Evolutionary conservation across 202 grass and related monocot genomes (phyloP), one percentile per base, ranked within the genome.

Genomic region (Saccharum hybrid): DNA sequence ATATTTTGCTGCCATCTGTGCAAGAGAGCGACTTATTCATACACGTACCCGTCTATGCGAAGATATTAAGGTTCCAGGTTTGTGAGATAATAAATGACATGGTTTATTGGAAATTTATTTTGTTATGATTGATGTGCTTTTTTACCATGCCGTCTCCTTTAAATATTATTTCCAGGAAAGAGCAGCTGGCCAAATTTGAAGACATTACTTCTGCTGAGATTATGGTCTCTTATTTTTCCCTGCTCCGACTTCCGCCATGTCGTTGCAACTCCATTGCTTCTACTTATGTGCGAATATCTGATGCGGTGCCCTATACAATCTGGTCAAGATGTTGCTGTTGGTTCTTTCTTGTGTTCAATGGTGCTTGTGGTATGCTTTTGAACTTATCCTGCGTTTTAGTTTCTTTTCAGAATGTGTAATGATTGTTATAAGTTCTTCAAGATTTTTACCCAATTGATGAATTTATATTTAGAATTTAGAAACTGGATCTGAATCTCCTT

Each of bases 1-100:
- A 81, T 98, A 96, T 91, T 98, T 98, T 86, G 91, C 96, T 52
- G 93, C 91, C 36, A 98, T 98, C 72, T 98, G 96, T 90, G 93
- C 93, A 49, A 93, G 93, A 82, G 83, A 98, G 74, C 76, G 96
- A n/a, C 85, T 98, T 71, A 79, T 90, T 82, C 85, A 92, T 70
- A 90, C 89, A 18, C 88, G 91, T 19, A 87, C 87, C 65, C 75
- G 46, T 70, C 77, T 98, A 42, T 92, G 93, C 60, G 92, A 98
- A 81, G 93, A 98, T 81, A 86, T 94, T 59, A 95, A 93, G 71
- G 64, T 84, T 85, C 81, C 93, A 90, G 96, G 96, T 98, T 74
- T 73, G 75, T 78, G 75, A 74, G 54, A 73, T 83, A 31, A 75
- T 9, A 81, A 39, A 75, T 74, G 16, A 60, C 16, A 66, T 66